Conservation (phyloP, 768 basidiomycete species). For the Lyophyllum decastes region DNA sequence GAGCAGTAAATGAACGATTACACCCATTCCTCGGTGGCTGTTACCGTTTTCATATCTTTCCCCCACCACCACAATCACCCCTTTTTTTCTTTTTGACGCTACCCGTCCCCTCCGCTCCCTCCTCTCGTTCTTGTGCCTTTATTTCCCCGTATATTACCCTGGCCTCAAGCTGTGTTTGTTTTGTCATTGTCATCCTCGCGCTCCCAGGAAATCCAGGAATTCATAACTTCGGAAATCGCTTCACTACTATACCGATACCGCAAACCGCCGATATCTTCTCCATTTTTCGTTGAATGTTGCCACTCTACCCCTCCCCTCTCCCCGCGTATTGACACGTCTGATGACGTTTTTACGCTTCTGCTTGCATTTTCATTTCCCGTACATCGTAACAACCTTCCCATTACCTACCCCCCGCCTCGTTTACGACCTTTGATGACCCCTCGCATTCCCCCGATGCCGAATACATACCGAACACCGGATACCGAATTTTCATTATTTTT, state of each 20-base stretch:
- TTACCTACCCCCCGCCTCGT: background rate
- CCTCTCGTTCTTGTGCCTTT: background rate
- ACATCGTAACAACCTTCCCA: background rate
- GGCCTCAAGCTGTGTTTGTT: too few relatives aligned
- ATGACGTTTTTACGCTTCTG: background rate
- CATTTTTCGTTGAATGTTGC: too few relatives aligned
- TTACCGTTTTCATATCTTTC: background rate
- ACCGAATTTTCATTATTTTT: background rate
- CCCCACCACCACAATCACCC: background rate
- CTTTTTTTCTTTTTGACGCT: background rate
- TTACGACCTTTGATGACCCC: conserved; percentile 27
- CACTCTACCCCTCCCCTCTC: too few relatives aligned
- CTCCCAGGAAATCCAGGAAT: too few relatives aligned
- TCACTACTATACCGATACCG: too few relatives aligned
- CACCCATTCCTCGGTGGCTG: too few relatives aligned
- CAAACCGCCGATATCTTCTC: too few relatives aligned
- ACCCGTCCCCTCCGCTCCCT: background rate
- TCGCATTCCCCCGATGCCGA: background rate
- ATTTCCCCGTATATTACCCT: background rate
- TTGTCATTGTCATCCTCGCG: too few relatives aligned
- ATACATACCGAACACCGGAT: background rate
- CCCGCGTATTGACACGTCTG: too few relatives aligned
- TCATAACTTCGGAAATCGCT: too few relatives aligned
- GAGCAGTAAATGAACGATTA: conserved; percentile 29
- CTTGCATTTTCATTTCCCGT: background rate